Conservation (phyloP, 1,284 basidiomycete species). For the Pyrrhoderma noxium region DNA sequence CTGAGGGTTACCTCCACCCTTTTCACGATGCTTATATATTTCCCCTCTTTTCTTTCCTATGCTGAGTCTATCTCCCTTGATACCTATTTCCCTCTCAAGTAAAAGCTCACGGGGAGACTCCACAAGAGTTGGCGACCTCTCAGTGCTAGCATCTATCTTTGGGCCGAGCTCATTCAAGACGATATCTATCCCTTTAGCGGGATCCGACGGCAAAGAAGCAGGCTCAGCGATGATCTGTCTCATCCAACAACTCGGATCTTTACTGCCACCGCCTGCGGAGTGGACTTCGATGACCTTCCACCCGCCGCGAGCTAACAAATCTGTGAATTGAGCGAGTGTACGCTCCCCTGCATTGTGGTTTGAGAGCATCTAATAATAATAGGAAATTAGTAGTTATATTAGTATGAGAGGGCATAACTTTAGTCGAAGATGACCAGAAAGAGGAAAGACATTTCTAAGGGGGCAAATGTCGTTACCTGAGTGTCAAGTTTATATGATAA, state of each 20-base stretch:
- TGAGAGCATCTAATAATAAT: constrained; percentile 16
- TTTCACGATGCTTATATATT: no score
- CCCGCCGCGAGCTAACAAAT: constrained; percentile 14
- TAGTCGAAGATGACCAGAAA: not conserved
- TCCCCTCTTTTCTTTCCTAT: not conserved
- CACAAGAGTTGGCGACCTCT: no score
- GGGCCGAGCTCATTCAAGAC: no score
- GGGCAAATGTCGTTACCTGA: constrained; percentile 1
- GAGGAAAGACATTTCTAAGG: not conserved
- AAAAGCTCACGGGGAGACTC: no score
- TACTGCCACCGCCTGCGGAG: not conserved
- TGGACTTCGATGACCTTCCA: constrained; percentile 19
- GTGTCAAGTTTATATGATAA: constrained; percentile 19
- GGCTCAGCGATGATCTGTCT: constrained; percentile 15
- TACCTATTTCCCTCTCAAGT: not conserved
- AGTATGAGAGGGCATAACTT: not conserved
- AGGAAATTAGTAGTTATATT: not conserved
- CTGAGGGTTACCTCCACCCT: no score
- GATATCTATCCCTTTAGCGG: no score
- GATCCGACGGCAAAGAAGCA: not conserved
- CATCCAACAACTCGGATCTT: constrained; percentile 11
- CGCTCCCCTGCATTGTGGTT: constrained; percentile 20
- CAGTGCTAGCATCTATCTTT: no score
- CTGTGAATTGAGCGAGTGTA: constrained; percentile 15
- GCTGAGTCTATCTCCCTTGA: not conserved